Conservation (phyloP, 2,329 filamentous ascomycete species). For the Xylaria sp. region DNA sequence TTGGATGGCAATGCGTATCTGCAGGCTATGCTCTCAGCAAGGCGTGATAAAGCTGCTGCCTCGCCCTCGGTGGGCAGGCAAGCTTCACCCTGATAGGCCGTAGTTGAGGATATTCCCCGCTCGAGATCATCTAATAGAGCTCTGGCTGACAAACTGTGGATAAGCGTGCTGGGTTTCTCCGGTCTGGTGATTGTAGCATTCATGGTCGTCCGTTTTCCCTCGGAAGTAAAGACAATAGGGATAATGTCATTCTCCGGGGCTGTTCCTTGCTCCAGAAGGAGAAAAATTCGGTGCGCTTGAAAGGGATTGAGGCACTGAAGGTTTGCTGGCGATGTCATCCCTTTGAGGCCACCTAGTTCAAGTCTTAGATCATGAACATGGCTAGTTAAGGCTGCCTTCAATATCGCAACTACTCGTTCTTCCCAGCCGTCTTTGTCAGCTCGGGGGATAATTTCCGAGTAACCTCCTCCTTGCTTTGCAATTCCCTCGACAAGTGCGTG, state of each 20-base stretch:
- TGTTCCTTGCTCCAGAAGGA: conserved; percentile 23
- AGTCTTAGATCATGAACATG: conserved; percentile 23
- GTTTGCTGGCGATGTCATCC: conserved; percentile 25
- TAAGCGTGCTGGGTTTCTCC: conserved; percentile 6
- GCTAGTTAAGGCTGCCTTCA: conserved; percentile 33
- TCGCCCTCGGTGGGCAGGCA: background rate
- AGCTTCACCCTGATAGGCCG: background rate
- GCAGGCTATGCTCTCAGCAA: conserved; percentile 33
- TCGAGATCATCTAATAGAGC: conserved; percentile 31
- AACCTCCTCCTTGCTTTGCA: conserved; percentile 66
- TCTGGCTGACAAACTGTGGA: conserved; percentile 28
- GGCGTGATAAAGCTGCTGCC: background rate
- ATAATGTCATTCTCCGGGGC: background rate
- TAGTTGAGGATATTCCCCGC: background rate
- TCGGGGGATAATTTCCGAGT: conserved; percentile 50
- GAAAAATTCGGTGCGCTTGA: conserved; percentile 27
- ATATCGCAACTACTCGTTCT: conserved; percentile 32
- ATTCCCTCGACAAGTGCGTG: conserved; percentile 68
- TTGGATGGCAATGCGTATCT: conserved; percentile 30
- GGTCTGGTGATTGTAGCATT: background rate
- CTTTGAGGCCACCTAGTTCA: conserved; percentile 14
- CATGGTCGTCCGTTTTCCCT: background rate
- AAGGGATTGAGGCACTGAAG: conserved; percentile 28
- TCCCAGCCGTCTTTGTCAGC: conserved; percentile 31
- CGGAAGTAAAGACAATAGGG: background rate